Evolutionary conservation across 78 protist genomes (phyloP).

Genomic region (Dictyostelium intermedium): DNA sequence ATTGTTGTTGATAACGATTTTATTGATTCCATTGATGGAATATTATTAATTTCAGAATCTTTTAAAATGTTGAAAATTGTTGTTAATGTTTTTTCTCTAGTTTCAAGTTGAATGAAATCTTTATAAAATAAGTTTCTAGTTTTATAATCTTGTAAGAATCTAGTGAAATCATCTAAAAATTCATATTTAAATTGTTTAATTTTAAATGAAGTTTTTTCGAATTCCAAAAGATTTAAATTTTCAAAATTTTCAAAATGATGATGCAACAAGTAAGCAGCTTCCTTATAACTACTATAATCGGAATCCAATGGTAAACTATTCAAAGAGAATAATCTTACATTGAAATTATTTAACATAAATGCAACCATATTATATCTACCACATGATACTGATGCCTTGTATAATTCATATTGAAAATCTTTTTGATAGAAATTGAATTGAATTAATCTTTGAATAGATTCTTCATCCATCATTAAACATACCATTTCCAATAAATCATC

Average conservation of each 20-base stretch:
- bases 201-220: not conserved
- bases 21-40: not conserved
- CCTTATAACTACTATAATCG: not conserved
- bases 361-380: not conserved
- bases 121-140: not conserved
- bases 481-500: not conserved
- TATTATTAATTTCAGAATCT: no score
- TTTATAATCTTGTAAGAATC: not conserved
- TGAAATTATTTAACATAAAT: not conserved
- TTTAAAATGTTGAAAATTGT: no score
- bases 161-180: not conserved
- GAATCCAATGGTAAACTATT: not conserved
- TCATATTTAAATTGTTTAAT: not conserved
- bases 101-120: not conserved
- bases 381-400: not conserved
- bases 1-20: not conserved
- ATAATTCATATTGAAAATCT: not conserved
- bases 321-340: not conserved
- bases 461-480: not conserved
- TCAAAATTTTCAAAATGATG: not conserved
- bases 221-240: no score
- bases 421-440: not conserved
- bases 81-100: not conserved
- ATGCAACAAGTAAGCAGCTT: no score
- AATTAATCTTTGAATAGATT: not conserved